A percentile compares a stretch with the other conserved stretches of the same genome.
phyloP scores from a whole-genome alignment of 192 early-diverging fungal species.

The Umbelopsis vinacea region DNA sequence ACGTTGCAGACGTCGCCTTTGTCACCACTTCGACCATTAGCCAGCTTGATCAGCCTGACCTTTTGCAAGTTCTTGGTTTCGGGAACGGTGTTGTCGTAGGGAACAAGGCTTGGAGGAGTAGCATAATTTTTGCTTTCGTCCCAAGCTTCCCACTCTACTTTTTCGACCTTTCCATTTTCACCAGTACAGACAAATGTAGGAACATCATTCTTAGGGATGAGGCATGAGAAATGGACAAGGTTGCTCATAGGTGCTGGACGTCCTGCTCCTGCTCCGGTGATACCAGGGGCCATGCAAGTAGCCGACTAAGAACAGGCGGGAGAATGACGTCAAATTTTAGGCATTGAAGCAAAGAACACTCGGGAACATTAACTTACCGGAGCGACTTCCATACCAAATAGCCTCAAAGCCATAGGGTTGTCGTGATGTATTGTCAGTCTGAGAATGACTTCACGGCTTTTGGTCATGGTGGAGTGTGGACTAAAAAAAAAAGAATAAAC shows the following conservation, averaged over 20 bases:
- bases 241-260: slow-evolving; percentile 62
- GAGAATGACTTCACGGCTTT: slow-evolving; percentile 53
- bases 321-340: background rate
- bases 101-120: slow-evolving; percentile 4
- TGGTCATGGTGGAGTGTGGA: slow-evolving; percentile 34
- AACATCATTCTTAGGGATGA: slow-evolving; percentile 55
- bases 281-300: slow-evolving; percentile 61
- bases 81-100: background rate
- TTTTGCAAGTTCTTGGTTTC: slow-evolving; percentile 25
- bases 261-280: slow-evolving; percentile 58
- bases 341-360: background rate
- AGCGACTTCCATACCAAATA: slow-evolving; percentile 56
- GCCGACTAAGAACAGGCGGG: slow-evolving; percentile 38
- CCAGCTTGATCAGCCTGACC: slow-evolving; percentile 59
- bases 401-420: slow-evolving; percentile 40
- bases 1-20: slow-evolving; percentile 69
- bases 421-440: slow-evolving; percentile 52
- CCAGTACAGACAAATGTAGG: slow-evolving; percentile 47
- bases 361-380: slow-evolving; percentile 38
- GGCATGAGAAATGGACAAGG: slow-evolving; percentile 62
- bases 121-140: slow-evolving; percentile 19
- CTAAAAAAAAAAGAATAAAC: slow-evolving; percentile 18
- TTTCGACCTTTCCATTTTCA: slow-evolving; percentile 15
- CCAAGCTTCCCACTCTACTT: slow-evolving; percentile 36
- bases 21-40: slow-evolving; percentile 67